Conservation (phyloP, 1,284 basidiomycete species). For the Mycena sp. region DNA sequence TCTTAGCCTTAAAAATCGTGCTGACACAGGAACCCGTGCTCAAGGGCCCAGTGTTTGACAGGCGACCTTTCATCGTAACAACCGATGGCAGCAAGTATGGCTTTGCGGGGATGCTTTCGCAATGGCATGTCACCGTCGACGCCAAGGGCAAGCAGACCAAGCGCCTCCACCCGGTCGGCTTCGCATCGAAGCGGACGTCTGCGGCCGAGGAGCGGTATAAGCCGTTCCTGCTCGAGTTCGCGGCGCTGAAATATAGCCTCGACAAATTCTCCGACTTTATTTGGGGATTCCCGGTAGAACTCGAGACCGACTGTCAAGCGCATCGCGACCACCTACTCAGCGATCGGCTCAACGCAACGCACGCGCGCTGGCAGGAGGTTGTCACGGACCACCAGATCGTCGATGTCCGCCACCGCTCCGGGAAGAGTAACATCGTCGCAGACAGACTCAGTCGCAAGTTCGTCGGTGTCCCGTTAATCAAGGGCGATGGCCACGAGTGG, state of each 20-base stretch:
- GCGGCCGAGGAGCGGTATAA: conserved; percentile 35
- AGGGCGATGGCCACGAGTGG: conserved; percentile 1
- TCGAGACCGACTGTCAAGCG: too few relatives aligned
- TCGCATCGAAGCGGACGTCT: conserved; percentile 35
- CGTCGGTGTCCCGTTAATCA: too few relatives aligned
- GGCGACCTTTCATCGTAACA: conserved; percentile 42
- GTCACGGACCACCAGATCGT: conserved; percentile 34
- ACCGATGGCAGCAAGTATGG: conserved; percentile 44
- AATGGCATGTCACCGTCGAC: conserved; percentile 29
- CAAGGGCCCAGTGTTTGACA: conserved; percentile 34
- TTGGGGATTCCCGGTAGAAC: too few relatives aligned
- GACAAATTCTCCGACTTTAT: too few relatives aligned
- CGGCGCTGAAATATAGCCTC: too few relatives aligned
- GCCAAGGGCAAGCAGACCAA: conserved; percentile 35
- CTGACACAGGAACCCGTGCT: conserved; percentile 42
- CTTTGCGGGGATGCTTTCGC: conserved; percentile 42
- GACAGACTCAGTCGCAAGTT: conserved; percentile 36
- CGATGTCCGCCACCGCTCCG: conserved; percentile 37
- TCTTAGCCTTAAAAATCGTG: conserved; percentile 38
- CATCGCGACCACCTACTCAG: conserved; percentile 33
- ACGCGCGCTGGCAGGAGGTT: too few relatives aligned
- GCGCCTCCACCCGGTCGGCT: conserved; percentile 35
- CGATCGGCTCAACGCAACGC: conserved; percentile 35
- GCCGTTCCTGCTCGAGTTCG: too few relatives aligned
- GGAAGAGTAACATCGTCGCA: conserved; percentile 31